phyloP scores from a whole-genome alignment of 768 basidiomycete species.

The Pluteus cervinus region DNA sequence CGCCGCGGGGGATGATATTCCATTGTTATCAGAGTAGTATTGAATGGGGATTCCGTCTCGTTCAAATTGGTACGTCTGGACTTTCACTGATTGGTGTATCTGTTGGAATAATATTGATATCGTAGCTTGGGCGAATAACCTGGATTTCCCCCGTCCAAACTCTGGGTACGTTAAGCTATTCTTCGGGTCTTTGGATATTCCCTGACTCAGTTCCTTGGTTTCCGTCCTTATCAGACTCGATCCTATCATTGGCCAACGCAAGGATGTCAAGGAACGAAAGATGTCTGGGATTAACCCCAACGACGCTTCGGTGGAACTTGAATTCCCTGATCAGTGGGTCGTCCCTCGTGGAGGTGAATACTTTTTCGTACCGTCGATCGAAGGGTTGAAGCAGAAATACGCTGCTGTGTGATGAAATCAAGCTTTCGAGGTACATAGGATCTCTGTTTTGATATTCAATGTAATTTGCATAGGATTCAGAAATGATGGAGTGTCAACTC shows the following conservation, averaged over 20 bases:
- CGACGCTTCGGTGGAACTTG: neutral
- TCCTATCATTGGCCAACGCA: conserved; percentile 2
- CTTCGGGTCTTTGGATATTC: neutral
- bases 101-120: no score
- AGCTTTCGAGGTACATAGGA: no score
- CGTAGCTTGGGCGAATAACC: conserved; percentile 3
- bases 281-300: conserved; percentile 5
- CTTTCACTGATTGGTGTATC: neutral
- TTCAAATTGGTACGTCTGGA: conserved; percentile 1
- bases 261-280: neutral
- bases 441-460: no score
- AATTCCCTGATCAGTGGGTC: conserved; percentile 5
- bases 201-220: neutral
- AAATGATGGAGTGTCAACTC: no score
- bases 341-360: conserved; percentile 11
- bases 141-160: neutral
- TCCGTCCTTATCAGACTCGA: conserved; percentile 1
- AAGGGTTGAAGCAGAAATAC: conserved; percentile 7
- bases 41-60: neutral
- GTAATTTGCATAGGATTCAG: no score
- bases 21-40: conserved; percentile 3
- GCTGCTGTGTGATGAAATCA: no score
- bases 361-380: conserved; percentile 9
- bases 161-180: conserved; percentile 3
- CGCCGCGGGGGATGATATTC: conserved; percentile 1